Evolutionary conservation across 768 basidiomycete genomes (phyloP), one percentile per base, ranked within the genome.

Genomic region (Tulasnella sp.): DNA sequence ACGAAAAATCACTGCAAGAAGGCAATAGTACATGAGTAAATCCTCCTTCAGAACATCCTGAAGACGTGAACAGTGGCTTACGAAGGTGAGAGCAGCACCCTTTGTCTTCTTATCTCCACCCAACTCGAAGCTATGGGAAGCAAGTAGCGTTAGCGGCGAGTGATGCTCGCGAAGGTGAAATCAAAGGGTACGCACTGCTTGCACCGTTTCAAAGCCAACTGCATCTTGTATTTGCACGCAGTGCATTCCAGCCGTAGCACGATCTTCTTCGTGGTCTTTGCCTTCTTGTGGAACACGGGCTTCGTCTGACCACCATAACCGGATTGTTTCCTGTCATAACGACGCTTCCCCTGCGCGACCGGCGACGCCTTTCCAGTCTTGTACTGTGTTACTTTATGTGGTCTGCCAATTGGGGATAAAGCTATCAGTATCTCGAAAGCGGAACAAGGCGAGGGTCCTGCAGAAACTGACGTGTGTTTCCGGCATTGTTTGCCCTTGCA

Each of bases 251-350:
- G 76, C 73, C 95, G 85, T 66, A 99, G 78, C 60, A 99, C 96
- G 68, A 99, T 92, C 81, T 99, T 99, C 87, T 98, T 99, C 65
- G 95, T 98, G 63, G 92, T 95, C 81, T 95, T 95, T 61, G 92
- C 92, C 86, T 96, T 98, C 82, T 99, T 99, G 88, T 99, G 96
- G 87, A 99, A 99, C 76, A 99, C 94, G 63, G 95, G 95, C 80
- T 99, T 99, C 62, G 95, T 99, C 81, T 99, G 95, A 77, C 95
- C 95, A 87, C 95, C 95, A 78, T 97, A 98, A 76, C 95, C 89
- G 65, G 86, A 86, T 75, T 89, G 93, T 83, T 96, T 95, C 70
- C 95, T 86, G 80, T 98, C 96, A 78, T 99, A 98, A 78, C 96
- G 92, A 70, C 96, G 88, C 85, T 99, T 98, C 78, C 96, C 96